Base-by-base conservation (phyloP, 2,329 filamentous ascomycete species). In the Alternaria gansuensis region DNA sequence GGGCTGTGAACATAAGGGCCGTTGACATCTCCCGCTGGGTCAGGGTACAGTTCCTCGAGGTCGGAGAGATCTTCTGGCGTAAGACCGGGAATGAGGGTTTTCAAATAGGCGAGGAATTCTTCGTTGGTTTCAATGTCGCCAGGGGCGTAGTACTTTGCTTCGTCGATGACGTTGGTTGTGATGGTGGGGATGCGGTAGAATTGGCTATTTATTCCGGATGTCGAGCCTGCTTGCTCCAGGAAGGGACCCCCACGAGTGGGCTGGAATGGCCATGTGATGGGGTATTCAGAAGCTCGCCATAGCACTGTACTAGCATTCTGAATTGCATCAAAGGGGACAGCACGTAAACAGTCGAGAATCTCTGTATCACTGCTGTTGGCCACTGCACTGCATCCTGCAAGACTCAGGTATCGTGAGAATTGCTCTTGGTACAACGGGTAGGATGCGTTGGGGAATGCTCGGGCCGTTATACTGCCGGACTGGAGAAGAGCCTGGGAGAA, bases 261-360 rank as follows among this genome's bases (percentile, higher is more conserved):
- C 36, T 82, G 81, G 59, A 81, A 82, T 0, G 81, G 81, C 81
- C 81, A 82, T 0, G 78, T 80, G 21, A 79, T 67, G n/a, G 67
- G 62, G 3, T 75, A 75, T 5, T 77, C 65, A 0, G 76, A 78
- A 0, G 79, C 74, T 2, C 72, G 56, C 50, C 60, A 64, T 64
- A 81, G 4, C 73, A 50, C 34, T 66, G 73, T 13, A 67, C 73
- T 69, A 69, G 79, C 57, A 70, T 75, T 33, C 49, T 71, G 70
- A 17, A 82, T 80, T 1, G 71, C 66, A 1, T 60, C 53, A 2
- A 80, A 69, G 14, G 78, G 72, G 0, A 75, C 79, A 2, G 68
- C 62, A 3, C 78, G 77, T 3, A 82, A 65, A 51, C 80, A 82
- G 3, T 51, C 49, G 0, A 82, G 68, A 0, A 78, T 67, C 0